phyloP scores from a whole-genome alignment of 1,139 yeast species.

The Pichia sp. region DNA sequence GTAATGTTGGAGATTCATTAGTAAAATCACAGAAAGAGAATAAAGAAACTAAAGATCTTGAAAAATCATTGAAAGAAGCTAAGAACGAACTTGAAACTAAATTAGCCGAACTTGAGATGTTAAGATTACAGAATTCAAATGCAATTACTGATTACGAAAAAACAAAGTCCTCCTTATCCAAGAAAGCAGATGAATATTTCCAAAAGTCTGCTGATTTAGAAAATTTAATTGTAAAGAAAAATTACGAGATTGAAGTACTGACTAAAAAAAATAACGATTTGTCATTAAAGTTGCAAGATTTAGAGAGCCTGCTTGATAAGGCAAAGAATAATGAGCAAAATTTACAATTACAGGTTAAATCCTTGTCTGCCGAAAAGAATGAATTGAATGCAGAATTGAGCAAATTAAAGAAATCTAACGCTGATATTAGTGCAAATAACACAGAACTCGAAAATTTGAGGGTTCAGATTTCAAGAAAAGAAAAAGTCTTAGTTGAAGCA shows the following conservation, averaged over 20 bases:
- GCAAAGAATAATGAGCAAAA: conserved; percentile 12
- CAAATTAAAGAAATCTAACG: conserved; percentile 26
- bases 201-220: conserved; percentile 12
- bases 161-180: conserved; percentile 21
- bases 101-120: conserved; percentile 30
- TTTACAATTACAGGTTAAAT: conserved; percentile 11
- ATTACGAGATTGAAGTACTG: conserved; percentile 12
- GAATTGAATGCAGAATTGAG: conserved; percentile 24
- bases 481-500: conserved; percentile 23
- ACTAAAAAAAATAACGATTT: conserved; percentile 13
- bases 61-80: conserved; percentile 14
- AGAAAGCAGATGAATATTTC: conserved; percentile 17
- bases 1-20: conserved; percentile 68
- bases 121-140: conserved; percentile 32
- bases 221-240: conserved; percentile 7
- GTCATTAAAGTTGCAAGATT: conserved; percentile 30
- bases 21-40: conserved; percentile 39
- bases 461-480: conserved; percentile 23
- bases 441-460: conserved; percentile 29
- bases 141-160: conserved; percentile 32
- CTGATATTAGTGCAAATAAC: conserved; percentile 30
- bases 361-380: conserved; percentile 27
- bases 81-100: conserved; percentile 21
- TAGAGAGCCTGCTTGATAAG: conserved; percentile 16
- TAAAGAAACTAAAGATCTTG: conserved; percentile 16